Evolutionary conservation across 2,329 filamentous ascomycete species (phyloP), one percentile per base, ranked within the genome.

Genomic region (Trichoderma atrobrunneum): DNA sequence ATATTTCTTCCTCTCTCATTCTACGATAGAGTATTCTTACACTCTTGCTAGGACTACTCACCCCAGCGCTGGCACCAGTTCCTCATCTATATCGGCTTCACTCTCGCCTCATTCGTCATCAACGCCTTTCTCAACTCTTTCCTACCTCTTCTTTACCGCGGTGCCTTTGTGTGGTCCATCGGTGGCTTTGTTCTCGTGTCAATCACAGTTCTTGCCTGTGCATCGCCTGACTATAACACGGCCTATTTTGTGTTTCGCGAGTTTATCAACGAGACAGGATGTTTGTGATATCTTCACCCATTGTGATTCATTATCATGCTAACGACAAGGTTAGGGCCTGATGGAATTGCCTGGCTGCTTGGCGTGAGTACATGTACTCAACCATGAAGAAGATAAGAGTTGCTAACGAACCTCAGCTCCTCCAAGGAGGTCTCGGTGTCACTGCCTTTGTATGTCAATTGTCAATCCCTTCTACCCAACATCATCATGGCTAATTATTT

Each of bases 141-240:
- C 0, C 74, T 81, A 0, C 79, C 79, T 2, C 71, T 75, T 2
- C 76, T 93, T 74, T 93, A 91, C 76, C 89, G 91, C 74, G 84
- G 85, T 21, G 91, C 91, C 0, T 90, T 94, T 73, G 85, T 88
- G 32, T 93, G 91, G 91, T 92, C 89, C 0, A 84, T 93, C 2
- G 81, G 85, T 2, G 92, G 92, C 0, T 93, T 93, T 75, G 82
- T 87, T 18, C 82, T 93, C 68, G 91, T 93, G 68, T 91, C 85
- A 56, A 92, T 93, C 73, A 91, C 91, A 0, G 83, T 92, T 0
- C 83, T 94, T 39, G 85, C 89, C 2, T 91, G 89, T 75, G 85
- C 90, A 0, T 87, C 90, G 2, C 90, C 90, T 0, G 83, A 90
- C 73, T 93, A 88, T 78, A 78, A 75, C 3, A 78, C 77, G 0